Percentiles rank a stretch among this genome's conserved stretches.
phyloP scores from a whole-genome alignment of 805 yeast genomes.

The Yarrowia phangngaensis region DNA sequence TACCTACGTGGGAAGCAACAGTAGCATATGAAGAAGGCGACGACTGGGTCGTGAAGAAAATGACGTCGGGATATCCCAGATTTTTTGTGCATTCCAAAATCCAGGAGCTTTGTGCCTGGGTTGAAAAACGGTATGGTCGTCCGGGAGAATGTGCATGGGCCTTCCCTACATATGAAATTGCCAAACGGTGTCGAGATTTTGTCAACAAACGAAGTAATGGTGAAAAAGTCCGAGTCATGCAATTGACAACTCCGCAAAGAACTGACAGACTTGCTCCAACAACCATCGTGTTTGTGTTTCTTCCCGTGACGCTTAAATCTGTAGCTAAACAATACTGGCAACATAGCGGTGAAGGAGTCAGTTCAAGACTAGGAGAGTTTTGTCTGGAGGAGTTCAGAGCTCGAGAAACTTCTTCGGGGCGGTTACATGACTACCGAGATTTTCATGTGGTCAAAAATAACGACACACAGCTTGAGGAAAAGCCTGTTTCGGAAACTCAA shows the following conservation, averaged over 20 bases:
- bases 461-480: conserved; percentile 26
- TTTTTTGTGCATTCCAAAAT: conserved; percentile 42
- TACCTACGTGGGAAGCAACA: conserved; percentile 93
- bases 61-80: conserved; percentile 83
- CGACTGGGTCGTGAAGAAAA: conserved; percentile 67
- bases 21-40: conserved; percentile 92
- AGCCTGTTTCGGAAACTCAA: conserved; percentile 23
- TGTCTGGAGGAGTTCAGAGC: conserved; percentile 46
- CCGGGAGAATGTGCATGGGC: conserved; percentile 71
- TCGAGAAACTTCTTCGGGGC: no score
- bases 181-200: conserved; percentile 80
- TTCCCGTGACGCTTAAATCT: conserved; percentile 54
- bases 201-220: conserved; percentile 43
- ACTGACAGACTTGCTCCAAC: conserved; percentile 40
- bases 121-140: conserved; percentile 68
- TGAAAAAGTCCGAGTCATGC: conserved; percentile 57
- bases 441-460: conserved; percentile 9
- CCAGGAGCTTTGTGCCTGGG: conserved; percentile 35
- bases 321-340: conserved; percentile 92
- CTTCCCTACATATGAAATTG: conserved; percentile 73
- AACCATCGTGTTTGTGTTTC: conserved; percentile 69
- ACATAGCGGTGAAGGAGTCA: conserved; percentile 94
- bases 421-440: neutral
- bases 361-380: conserved; percentile 85
- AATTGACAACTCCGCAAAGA: conserved; percentile 55